phyloP scores from a whole-genome alignment of 2,329 filamentous ascomycete species.

The Arachnomyces sp. region DNA sequence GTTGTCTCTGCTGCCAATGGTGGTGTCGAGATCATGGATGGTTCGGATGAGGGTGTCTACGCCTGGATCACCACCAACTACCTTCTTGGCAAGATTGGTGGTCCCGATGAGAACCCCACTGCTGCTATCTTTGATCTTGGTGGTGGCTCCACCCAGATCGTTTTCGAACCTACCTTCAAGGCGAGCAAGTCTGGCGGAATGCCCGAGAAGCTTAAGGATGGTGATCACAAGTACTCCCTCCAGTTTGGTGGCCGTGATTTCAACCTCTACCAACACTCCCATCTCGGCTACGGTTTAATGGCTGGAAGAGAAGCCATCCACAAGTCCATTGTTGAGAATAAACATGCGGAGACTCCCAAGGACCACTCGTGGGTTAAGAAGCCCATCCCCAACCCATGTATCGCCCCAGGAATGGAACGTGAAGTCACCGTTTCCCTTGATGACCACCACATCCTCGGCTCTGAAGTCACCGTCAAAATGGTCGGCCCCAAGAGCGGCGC shows the following conservation, averaged over 20 bases:
- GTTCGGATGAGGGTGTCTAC: constrained; percentile 92
- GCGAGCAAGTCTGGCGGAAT: constrained; percentile 64
- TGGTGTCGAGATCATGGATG: constrained; percentile 95
- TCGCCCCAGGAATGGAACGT: constrained; percentile 69
- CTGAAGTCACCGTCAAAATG: constrained; percentile 68
- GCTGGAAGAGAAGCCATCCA: constrained; percentile 83
- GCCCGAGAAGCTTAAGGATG: constrained; percentile 73
- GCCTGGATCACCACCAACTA: constrained; percentile 99
- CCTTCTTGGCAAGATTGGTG: constrained; percentile 92
- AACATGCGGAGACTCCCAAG: constrained; percentile 54
- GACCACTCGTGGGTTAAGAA: constrained; percentile 60
- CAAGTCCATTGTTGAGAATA: constrained; percentile 61
- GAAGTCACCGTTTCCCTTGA: constrained; percentile 64
- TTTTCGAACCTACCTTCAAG: constrained; percentile 93
- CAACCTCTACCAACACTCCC: constrained; percentile 93
- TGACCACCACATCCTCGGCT: constrained; percentile 57
- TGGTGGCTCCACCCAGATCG: constrained; percentile 95
- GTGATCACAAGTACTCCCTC: constrained; percentile 92
- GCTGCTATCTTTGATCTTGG: constrained; percentile 94
- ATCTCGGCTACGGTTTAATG: constrained; percentile 95
- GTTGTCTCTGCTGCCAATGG: constrained; percentile 77
- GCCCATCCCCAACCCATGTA: constrained; percentile 75
- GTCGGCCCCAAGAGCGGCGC: constrained; percentile 63
- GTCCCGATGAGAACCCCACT: constrained; percentile 79
- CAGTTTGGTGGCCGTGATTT: constrained; percentile 86